Evolutionary conservation across 2,329 filamentous ascomycete species (phyloP).

Genomic region (Sclerotinia trifoliorum): DNA sequence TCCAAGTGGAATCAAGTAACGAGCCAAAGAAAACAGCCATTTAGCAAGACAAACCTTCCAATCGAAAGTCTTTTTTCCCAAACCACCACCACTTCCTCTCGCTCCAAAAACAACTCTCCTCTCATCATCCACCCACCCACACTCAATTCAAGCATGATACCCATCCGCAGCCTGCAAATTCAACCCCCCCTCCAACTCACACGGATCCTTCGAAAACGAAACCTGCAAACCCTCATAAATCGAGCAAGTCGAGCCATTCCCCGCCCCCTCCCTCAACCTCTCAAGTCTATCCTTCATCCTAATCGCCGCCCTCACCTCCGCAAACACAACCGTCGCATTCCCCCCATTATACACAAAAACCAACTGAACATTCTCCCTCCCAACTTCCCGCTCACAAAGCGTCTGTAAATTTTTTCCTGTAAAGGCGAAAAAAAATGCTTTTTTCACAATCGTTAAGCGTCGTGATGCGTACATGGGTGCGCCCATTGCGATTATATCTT

Average conservation of each 20-base stretch:
- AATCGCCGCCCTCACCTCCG: conserved; percentile 34
- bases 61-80: neutral
- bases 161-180: conserved; percentile 20
- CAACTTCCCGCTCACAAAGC: conserved; percentile 33
- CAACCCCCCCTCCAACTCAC: conserved; percentile 15
- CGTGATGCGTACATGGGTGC: conserved; percentile 33
- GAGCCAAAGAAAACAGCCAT: neutral
- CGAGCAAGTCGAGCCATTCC: neutral
- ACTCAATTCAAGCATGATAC: neutral
- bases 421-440: conserved; percentile 37
- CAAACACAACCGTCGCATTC: conserved; percentile 39
- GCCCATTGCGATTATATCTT: conserved; percentile 33
- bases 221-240: conserved; percentile 23
- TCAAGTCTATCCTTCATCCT: conserved; percentile 36
- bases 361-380: conserved; percentile 33
- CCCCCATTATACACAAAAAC: conserved; percentile 37
- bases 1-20: neutral
- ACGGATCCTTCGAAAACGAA: conserved; percentile 25
- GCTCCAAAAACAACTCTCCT: neutral
- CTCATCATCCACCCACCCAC: neutral
- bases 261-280: conserved; percentile 19
- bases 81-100: neutral
- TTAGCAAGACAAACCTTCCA: neutral
- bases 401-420: conserved; percentile 29
- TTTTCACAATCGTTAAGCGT: conserved; percentile 38